phyloP scores from a whole-genome alignment of 306 rosid genomes.

The Carpinus fangiana region DNA sequence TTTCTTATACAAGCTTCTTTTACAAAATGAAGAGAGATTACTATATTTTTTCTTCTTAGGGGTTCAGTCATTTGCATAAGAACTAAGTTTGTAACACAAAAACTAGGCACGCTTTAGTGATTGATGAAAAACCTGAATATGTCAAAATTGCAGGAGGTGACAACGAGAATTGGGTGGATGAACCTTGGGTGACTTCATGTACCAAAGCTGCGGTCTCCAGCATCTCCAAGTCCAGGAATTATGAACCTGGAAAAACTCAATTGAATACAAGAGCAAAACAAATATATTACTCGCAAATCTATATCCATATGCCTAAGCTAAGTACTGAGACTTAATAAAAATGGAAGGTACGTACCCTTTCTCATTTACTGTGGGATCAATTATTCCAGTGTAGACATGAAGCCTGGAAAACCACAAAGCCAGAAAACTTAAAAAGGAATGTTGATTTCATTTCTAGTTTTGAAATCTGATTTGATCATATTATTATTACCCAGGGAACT shows the following conservation, averaged over 20 bases:
- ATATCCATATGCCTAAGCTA: constrained; percentile 1
- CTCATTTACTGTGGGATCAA: constrained; percentile 81
- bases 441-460: constrained; percentile 11
- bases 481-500: constrained; percentile 79
- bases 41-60: background rate
- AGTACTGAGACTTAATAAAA: background rate
- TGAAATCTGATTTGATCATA: constrained; percentile 7
- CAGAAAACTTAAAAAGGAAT: constrained; percentile 15
- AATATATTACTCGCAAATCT: background rate
- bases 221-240: constrained; percentile 97
- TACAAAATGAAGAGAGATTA: background rate
- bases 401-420: constrained; percentile 50
- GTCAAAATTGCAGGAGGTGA: constrained; percentile 38
- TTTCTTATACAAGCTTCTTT: background rate
- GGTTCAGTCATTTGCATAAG: background rate
- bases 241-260: constrained; percentile 58
- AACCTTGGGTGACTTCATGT: constrained; percentile 39
- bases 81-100: background rate
- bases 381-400: constrained; percentile 84
- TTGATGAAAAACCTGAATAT: background rate
- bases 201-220: constrained; percentile 93
- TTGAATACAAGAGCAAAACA: background rate
- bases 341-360: constrained; percentile 62
- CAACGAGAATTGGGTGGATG: background rate
- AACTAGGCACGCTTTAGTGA: background rate